Conservation (phyloP, 805 yeast species). For the Wickerhamomyces silvicola region DNA sequence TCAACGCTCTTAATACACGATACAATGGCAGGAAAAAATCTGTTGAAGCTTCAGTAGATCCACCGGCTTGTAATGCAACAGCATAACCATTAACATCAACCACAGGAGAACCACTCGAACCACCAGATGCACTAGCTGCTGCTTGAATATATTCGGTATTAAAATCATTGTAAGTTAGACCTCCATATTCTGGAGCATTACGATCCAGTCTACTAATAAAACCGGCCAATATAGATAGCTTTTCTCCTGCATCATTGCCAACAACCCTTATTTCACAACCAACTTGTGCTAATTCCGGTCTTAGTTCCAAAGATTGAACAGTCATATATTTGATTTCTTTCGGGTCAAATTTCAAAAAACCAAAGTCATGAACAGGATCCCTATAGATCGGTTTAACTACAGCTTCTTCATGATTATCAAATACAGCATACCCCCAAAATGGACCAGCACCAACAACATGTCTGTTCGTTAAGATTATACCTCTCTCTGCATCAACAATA, state of each 20-base stretch:
- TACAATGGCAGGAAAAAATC: constrained; percentile 87
- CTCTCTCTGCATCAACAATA: constrained; percentile 76
- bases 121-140: constrained; percentile 94
- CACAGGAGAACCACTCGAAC: constrained; percentile 95
- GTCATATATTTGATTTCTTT: constrained; percentile 63
- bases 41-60: constrained; percentile 84
- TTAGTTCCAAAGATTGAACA: constrained; percentile 56
- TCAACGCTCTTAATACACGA: constrained; percentile 75
- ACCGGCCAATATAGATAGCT: constrained; percentile 81
- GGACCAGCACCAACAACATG: constrained; percentile 97
- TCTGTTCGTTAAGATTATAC: constrained; percentile 84
- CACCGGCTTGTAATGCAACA: constrained; percentile 93
- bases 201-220: constrained; percentile 75
- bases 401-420: constrained; percentile 92
- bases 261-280: constrained; percentile 92
- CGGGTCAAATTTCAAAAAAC: constrained; percentile 78
- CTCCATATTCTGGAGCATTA: constrained; percentile 92
- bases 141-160: constrained; percentile 94
- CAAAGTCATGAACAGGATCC: constrained; percentile 95
- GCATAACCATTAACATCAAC: constrained; percentile 83
- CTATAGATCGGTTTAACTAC: constrained; percentile 80
- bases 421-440: constrained; percentile 83
- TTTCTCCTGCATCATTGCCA: constrained; percentile 96
- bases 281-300: constrained; percentile 82
- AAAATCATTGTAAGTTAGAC: constrained; percentile 82